Conservation (phyloP, 345 rosid genomes). For the Eucalyptus globulus region DNA sequence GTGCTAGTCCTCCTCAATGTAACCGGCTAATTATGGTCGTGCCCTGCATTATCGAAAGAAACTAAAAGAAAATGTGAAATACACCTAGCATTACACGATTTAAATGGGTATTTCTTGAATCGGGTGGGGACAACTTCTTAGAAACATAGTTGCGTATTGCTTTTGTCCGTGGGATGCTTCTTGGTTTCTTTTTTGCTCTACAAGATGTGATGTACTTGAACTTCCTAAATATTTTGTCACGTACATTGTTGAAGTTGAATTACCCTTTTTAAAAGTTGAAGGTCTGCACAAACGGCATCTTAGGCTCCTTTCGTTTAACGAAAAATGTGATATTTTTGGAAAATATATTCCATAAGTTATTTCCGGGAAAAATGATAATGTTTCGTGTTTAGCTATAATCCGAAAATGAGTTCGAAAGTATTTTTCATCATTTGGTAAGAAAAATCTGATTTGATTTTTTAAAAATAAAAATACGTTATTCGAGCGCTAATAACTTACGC, state of each 20-base stretch:
- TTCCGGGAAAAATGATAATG: no score
- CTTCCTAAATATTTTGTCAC: neutral
- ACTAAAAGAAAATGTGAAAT: neutral
- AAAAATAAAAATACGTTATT: no score
- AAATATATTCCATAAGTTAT: no score
- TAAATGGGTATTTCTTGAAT: neutral
- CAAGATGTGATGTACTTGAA: neutral
- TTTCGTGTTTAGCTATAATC: no score
- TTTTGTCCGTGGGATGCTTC: neutral
- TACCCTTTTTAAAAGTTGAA: neutral
- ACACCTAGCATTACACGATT: neutral
- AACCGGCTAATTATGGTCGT: neutral
- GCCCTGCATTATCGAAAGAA: neutral
- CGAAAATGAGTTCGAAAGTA: no score
- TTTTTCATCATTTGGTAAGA: no score
- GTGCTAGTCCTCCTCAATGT: neutral
- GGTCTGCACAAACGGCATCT: neutral
- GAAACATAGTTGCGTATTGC: neutral
- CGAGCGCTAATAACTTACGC: no score
- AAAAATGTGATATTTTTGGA: no score
- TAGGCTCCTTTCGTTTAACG: no score
- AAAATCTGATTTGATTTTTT: no score
- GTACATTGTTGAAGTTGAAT: neutral
- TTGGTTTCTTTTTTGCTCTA: neutral
- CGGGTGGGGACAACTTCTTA: neutral